These are phyloP conservation scores for Candida tammaniensis DNA, from an alignment of 805 yeast genomes.

Conservation along the genomic window DNA sequence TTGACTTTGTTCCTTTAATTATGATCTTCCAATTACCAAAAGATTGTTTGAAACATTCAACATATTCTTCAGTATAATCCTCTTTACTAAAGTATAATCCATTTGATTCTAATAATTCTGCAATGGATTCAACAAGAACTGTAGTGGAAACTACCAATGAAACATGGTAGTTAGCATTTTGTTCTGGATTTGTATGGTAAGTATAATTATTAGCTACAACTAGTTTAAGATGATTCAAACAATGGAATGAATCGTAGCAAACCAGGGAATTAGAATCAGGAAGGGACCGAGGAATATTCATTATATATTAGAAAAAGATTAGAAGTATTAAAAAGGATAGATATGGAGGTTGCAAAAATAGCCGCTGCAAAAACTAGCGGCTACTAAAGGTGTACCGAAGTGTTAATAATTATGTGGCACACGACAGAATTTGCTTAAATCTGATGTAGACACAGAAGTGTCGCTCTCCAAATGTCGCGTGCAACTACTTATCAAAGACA, in stretches of 20 bases:
- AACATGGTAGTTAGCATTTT: background rate
- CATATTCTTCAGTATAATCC: background rate
- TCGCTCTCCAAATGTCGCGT: too few relatives aligned
- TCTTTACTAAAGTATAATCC: constrained; percentile 1
- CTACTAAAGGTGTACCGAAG: too few relatives aligned
- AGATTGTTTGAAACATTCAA: constrained; percentile 3
- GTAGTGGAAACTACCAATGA: constrained; percentile 1
- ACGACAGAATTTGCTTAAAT: too few relatives aligned
- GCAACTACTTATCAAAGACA: too few relatives aligned
- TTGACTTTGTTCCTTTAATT: constrained; percentile 4
- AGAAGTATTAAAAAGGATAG: too few relatives aligned
- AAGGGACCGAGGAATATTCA: too few relatives aligned
- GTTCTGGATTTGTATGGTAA: constrained; percentile 1
- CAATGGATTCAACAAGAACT: background rate
- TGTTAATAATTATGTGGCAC: too few relatives aligned
- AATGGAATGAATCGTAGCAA: constrained; percentile 2
- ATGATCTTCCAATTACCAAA: constrained; percentile 10
- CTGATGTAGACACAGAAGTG: too few relatives aligned
- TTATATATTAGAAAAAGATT: too few relatives aligned
- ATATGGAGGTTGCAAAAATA: too few relatives aligned
- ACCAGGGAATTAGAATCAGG: too few relatives aligned
- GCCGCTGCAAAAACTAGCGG: too few relatives aligned
- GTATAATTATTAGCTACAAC: constrained; percentile 3
- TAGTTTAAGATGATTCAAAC: constrained; percentile 1
- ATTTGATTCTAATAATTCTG: background rate